Conservation (phyloP, 1,139 yeast species). For the Nakaseomyces bracarensis region DNA sequence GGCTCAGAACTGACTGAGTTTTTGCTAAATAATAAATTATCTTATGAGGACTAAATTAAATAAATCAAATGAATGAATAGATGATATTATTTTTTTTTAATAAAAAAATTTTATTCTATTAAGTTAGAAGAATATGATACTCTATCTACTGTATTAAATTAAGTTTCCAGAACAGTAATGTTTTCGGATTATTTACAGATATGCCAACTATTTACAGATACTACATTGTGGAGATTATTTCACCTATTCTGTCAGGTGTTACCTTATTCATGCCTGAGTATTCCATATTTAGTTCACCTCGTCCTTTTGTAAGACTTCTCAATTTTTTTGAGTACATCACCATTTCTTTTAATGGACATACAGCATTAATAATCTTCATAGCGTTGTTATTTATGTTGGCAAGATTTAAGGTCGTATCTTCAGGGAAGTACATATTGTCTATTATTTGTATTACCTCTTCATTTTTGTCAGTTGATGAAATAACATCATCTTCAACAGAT, state of each 20-base stretch:
- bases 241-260: slow-evolving; percentile 38
- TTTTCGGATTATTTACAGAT: not conserved
- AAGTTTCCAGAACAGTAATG: no score
- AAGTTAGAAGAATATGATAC: no score
- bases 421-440: slow-evolving; percentile 48
- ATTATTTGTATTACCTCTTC: slow-evolving; percentile 46
- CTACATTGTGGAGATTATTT: not conserved
- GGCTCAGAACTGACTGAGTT: slow-evolving; percentile 34
- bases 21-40: slow-evolving; percentile 16
- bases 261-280: slow-evolving; percentile 66
- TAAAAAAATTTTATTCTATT: no score
- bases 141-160: not conserved
- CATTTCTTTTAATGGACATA: slow-evolving; percentile 83
- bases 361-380: slow-evolving; percentile 54
- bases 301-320: slow-evolving; percentile 81
- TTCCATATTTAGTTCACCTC: slow-evolving; percentile 76
- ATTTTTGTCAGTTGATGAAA: slow-evolving; percentile 25
- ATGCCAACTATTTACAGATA: no score
- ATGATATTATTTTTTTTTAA: not conserved
- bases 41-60: slow-evolving; percentile 2
- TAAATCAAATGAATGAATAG: not conserved
- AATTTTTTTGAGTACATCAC: slow-evolving; percentile 74
- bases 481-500: slow-evolving; percentile 50
- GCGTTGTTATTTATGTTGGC: slow-evolving; percentile 20
- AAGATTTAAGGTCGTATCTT: slow-evolving; percentile 39